Evolutionary conservation across 2,329 filamentous ascomycete species (phyloP), one percentile per base, ranked within the genome.

Genomic region (Hawksworthiomyces lignivorus): DNA sequence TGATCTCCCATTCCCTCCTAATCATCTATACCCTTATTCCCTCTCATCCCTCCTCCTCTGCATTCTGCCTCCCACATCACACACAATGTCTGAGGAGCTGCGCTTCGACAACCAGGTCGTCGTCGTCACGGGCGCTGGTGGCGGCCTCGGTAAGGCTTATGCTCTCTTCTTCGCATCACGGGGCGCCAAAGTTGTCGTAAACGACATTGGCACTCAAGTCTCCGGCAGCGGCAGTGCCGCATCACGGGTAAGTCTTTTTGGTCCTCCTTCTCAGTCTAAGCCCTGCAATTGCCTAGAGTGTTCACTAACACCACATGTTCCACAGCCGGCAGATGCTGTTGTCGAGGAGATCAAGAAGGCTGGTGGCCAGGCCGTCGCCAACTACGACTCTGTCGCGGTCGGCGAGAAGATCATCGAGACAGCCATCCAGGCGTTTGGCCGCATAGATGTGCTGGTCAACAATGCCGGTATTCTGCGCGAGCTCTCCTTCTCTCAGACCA

Each of bases 401-500:
- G 92, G 92, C 56, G 90, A 97, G 47, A 83, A 77, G 65, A 97
- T 98, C 63, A 94, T 98, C 67, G 82, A 90, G 52, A 89, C 85
- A 19, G 86, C 86, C 55, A 84, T 92, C 61, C 70, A 86, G 63
- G 72, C 70, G 43, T 92, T 82, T 59, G 86, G 90, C 53, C 86
- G 90, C 56, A 78, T 98, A 7, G 90, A 98, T 63, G 72, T 98
- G 50, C 81, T 98, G 56, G 83, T 98, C 68, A 98, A 98, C 76
- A 98, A 97, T 61, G 92, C 92, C 48, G 90, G 92, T 58, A 97
- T 97, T 59, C 75, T 95, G 47, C 84, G 90, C 48, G 89, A 97
- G 68, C 65, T 97, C 60, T 90, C 86, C 75, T 97, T 98, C 73
- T 95, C 95, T 77, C 97, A 97, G 69, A 94, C 97, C 78, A 92